Evolutionary conservation across 2,329 filamentous ascomycete genomes (phyloP), one percentile per base, ranked within the genome.

Genomic region (Botrytis fabae): DNA sequence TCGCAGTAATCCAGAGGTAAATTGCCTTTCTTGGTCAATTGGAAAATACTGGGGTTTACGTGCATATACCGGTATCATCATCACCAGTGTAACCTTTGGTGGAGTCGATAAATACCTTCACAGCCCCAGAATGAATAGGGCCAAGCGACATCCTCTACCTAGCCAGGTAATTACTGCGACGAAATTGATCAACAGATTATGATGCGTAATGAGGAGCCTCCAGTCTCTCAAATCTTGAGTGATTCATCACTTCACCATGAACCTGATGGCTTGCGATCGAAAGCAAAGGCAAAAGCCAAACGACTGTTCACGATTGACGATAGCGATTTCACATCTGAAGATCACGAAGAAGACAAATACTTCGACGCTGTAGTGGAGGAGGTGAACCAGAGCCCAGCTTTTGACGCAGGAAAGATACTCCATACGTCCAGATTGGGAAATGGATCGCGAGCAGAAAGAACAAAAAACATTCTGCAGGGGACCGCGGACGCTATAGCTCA

Each of bases 361-460:
- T 22, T 69, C 3, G 60, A 71, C 22, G 35, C 46, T 42, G 25
- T 64, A 5, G 46, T 51, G 44, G 46, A 66, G 22, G 73, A 76
- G 46, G 59, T 77, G 32, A 72, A 77, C 12, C 64, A 77, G 14
- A 76, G 71, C 66, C 74, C 75, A 32, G 76, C 77, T 40, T 78
- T 78, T 60, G 75, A 78, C 35, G 69, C 74, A 14, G 44, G 60
- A 6, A 75, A 77, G 54, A 70, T 76, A 48, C 72, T 75, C 28
- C 71, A 75, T 54, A 76, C 65, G 46, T 42, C 73, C 40, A 66
- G 61, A 9, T 16, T 74, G 73, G 25, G 57, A 71, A n/a, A 59
- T 73, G 10, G 71, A 71, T 28, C 18, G 73, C 42, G 59, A 60
- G 44, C 12, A 28, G 74, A 68, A 22, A 75, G 76, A 44, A 69